Conservation (phyloP, 2,329 filamentous ascomycete genomes). For the Calonectria montana region DNA sequence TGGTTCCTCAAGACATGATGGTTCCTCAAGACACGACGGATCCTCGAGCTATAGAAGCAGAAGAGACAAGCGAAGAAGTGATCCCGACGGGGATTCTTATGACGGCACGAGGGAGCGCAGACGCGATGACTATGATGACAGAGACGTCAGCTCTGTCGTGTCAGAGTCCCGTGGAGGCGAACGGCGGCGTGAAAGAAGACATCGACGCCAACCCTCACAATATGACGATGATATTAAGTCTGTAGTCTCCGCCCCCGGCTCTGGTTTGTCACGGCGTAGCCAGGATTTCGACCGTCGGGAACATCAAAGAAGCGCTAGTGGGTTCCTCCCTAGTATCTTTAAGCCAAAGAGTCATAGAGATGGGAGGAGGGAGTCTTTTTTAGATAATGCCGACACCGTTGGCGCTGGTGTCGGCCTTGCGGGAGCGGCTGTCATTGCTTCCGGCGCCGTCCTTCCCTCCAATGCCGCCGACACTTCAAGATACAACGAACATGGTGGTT, state of each 20-base stretch:
- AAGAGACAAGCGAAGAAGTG: constrained; percentile 53
- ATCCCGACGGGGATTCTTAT: constrained; percentile 49
- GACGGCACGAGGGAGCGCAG: constrained; percentile 54
- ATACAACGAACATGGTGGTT: constrained; percentile 50
- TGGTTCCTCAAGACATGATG: neutral
- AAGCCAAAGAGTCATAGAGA: constrained; percentile 55
- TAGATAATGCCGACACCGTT: constrained; percentile 78
- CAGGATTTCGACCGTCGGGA: constrained; percentile 46
- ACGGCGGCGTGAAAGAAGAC: constrained; percentile 48
- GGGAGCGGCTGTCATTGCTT: constrained; percentile 58
- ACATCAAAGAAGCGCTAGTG: constrained; percentile 52
- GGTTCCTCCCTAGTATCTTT: constrained; percentile 63
- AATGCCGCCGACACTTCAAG: constrained; percentile 59
- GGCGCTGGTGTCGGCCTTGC: constrained; percentile 75
- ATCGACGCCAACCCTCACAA: constrained; percentile 44
- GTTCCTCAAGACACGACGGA: neutral
- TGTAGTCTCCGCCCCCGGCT: constrained; percentile 51
- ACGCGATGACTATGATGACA: constrained; percentile 54
- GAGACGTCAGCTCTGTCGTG: constrained; percentile 62
- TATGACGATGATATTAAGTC: constrained; percentile 61
- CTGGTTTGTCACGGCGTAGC: constrained; percentile 48
- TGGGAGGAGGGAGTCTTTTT: constrained; percentile 70
- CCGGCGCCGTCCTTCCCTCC: constrained; percentile 51
- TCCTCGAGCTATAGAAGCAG: constrained; percentile 50
- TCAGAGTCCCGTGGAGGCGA: constrained; percentile 56